Evolutionary conservation across 2,329 filamentous ascomycete species (phyloP), one percentile per base, ranked within the genome.

Genomic region (Atkinsonella hypoxylon): DNA sequence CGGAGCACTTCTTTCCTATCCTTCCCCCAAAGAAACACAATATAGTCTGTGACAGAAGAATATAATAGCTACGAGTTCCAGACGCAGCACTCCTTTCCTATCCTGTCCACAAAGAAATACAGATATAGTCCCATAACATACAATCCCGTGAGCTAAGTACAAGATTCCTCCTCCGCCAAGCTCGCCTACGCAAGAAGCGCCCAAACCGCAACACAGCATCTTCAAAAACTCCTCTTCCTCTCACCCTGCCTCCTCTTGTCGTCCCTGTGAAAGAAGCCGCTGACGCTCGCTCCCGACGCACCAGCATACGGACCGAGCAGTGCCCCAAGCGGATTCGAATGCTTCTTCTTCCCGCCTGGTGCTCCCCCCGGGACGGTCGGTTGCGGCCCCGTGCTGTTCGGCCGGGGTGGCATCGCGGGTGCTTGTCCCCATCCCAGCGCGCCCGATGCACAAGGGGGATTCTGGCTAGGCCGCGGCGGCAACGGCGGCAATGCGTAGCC

Each of bases 161-260:
- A n/a, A n/a, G n/a, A n/a, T n/a, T n/a, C n/a, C n/a, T n/a, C n/a
- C n/a, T n/a, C n/a, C n/a, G n/a, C n/a, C n/a, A n/a, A n/a, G n/a
- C n/a, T n/a, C n/a, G n/a, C n/a, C n/a, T n/a, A n/a, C n/a, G n/a
- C n/a, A n/a, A n/a, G n/a, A n/a, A n/a, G n/a, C n/a, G n/a, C n/a
- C n/a, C n/a, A n/a, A n/a, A n/a, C n/a, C n/a, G n/a, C n/a, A n/a
- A n/a, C n/a, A n/a, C n/a, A n/a, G n/a, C 10, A 43, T 8, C 6
- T 20, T 51, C 54, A 74, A 53, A 75, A 74, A 56, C 72, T 76
- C 51, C 70, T 66, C 66, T 75, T 76, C 66, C 75, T 76, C 51
- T 68, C 65, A 17, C 71, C 68, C 59, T 69, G 70, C 47, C 64
- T 61, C 51, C 66, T 70, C 17, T 66, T 64, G 56, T 71, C 60